Base-by-base conservation (phyloP, 2,329 filamentous ascomycete genomes). In the Arthrocladium fulminans region DNA sequence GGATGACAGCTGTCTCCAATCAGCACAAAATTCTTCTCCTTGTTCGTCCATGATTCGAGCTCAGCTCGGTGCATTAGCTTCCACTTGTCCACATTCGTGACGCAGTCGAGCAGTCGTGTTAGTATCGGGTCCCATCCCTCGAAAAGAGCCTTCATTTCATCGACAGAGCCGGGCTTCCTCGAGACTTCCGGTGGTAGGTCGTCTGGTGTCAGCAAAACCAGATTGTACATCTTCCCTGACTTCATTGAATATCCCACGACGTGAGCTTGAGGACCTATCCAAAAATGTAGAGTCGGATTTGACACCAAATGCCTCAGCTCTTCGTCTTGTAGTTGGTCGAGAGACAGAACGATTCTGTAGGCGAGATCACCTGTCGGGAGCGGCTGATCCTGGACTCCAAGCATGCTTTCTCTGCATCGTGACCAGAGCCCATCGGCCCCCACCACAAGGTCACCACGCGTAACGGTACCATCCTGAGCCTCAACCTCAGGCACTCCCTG, bases 341-440 rank as follows among this genome's bases (percentile, higher is more conserved):
- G 63, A 2, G 69, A 68, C 10, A 79, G 60, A 5, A 76, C 61
- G 40, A 79, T 66, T 3, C 76, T 71, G 59, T 78, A 80, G 1
- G 76, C 75, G 24, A 79, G 59, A 57, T 80, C 75, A 1, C 76
- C 76, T 0, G 76, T 79, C 42, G 70, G 66, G 12, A 68, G 60
- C 1, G 75, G 73, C 0, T 71, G 69, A 53, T 73, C 67, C 0
- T 63, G 57, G 10, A 61, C 60, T 2, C 68, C 67, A 5, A 76
- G 57, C n/a, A 79, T 62, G 5, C 65, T 60, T 47, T 72, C 67
- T 3, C 74, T 68, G 45, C 67, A 68, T 34, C 58, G 50, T 7
- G 65, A 69, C 59, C 70, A 72, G 37, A 74, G 64, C 1, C 73
- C 73, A 55, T 75, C 73, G 4, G 72, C 67, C n/a, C 70, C 72